Evolutionary conservation across 768 basidiomycete genomes (phyloP), one percentile per base, ranked within the genome.

Genomic region (Rhodocollybia butyracea): DNA sequence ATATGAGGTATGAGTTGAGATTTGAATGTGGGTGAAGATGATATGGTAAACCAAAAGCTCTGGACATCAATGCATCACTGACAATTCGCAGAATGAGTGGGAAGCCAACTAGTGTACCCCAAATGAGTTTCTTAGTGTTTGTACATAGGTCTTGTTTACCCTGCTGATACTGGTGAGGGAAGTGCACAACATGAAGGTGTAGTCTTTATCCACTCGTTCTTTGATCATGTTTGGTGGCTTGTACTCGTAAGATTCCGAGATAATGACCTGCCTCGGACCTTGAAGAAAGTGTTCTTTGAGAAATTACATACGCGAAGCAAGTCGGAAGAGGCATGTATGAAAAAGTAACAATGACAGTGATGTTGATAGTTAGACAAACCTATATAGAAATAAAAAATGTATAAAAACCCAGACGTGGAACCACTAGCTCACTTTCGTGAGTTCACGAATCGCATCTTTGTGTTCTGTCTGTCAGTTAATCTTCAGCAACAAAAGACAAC

Each of bases 81-180:
- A 70, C 54, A 51, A 69, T 63, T 30, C 64, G 57, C 31, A 75
- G 70, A 36, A 17, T 31, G 27, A 15, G 8, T 12, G 7, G 29
- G 32, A 17, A n/a, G 31, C n/a, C n/a, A 30, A 77, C 87, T n/a
- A n/a, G n/a, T n/a, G 55, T 73, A 98, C 96, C 34, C 94, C 95
- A 61, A 95, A 87, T n/a, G 92, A 88, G 2, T 88, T 87, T 21
- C 91, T 83, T 39, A 99, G 75, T 3, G 96, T 98, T 70, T 92
- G 86, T 1, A 95, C 93, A 63, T 99, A 96, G 3, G 96, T 98
- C 76, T 96, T 97, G 72, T 98, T 98, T 59, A 99, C 92, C 61
- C 91, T 93, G 65, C 83, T 88, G 63, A 98, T 91, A 60, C 83
- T 85, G 1, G 96, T 98, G 26, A 99, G 76, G 1, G 91, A 81